Conservation (phyloP, 2,329 filamentous ascomycete species). For the Dothistroma pini region DNA sequence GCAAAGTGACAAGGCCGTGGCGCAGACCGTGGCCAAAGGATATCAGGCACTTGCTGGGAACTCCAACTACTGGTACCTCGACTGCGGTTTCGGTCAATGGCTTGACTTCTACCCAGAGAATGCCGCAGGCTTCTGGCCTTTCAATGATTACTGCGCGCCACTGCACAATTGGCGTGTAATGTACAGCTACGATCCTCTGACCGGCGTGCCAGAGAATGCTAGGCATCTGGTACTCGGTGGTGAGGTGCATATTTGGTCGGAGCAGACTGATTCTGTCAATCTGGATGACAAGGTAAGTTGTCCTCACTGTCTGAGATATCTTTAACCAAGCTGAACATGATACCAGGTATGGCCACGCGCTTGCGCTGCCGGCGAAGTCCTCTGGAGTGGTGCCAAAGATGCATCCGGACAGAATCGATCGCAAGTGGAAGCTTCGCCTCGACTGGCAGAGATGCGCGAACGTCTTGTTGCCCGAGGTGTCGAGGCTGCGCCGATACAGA, state of each 20-base stretch:
- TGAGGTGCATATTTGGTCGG: conserved; percentile 77
- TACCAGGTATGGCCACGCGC: conserved; percentile 67
- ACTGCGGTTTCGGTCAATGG: conserved; percentile 79
- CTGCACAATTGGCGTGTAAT: conserved; percentile 77
- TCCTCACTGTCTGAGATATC: neutral
- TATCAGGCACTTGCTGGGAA: conserved; percentile 71
- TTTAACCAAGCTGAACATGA: conserved; percentile 5
- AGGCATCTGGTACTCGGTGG: conserved; percentile 72
- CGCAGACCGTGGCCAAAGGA: conserved; percentile 58
- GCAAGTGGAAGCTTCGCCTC: conserved; percentile 64
- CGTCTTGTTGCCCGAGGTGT: conserved; percentile 67
- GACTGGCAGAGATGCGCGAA: conserved; percentile 73
- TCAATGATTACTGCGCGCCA: conserved; percentile 76
- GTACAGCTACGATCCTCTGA: conserved; percentile 74
- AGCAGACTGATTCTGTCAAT: conserved; percentile 71
- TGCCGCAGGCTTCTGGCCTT: conserved; percentile 60
- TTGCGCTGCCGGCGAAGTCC: conserved; percentile 69
- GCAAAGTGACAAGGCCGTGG: conserved; percentile 62
- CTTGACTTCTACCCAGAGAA: conserved; percentile 62
- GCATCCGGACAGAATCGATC: conserved; percentile 62
- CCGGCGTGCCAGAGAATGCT: conserved; percentile 57
- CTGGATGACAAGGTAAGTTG: conserved; percentile 58
- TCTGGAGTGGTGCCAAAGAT: conserved; percentile 73
- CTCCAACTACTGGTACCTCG: conserved; percentile 72
- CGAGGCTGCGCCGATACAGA: conserved; percentile 62